phyloP scores from a whole-genome alignment of 345 rosid genomes.

The Populus davidiana region DNA sequence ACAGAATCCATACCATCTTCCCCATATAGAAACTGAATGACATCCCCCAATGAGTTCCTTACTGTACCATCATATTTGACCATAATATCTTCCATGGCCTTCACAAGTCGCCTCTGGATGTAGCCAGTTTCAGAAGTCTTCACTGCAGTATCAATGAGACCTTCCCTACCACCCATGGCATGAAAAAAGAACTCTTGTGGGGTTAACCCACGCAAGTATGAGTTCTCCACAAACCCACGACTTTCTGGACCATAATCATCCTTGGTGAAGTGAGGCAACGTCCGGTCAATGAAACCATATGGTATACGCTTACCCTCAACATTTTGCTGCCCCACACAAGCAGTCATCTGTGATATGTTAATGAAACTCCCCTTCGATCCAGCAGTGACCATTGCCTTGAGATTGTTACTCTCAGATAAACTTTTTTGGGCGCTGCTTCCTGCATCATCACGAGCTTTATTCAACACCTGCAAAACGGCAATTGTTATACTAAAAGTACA shows the following conservation, averaged over 20 bases:
- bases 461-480: slow-evolving; percentile 55
- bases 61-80: slow-evolving; percentile 98
- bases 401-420: slow-evolving; percentile 95
- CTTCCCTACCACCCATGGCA: slow-evolving; percentile 99
- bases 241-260: slow-evolving; percentile 98
- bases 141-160: slow-evolving; percentile 98
- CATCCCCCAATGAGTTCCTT: slow-evolving; percentile 93
- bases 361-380: slow-evolving; percentile 99
- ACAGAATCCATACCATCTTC: slow-evolving; percentile 99
- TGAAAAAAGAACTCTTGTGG: slow-evolving; percentile 99
- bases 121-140: slow-evolving; percentile 99
- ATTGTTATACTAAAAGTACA: slow-evolving; percentile 5
- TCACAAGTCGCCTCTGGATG: slow-evolving; percentile 95
- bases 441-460: slow-evolving; percentile 98
- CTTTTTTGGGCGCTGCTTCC: slow-evolving; percentile 96
- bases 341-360: slow-evolving; percentile 98
- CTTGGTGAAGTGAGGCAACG: slow-evolving; percentile 94
- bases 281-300: slow-evolving; percentile 81
- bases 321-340: slow-evolving; percentile 99
- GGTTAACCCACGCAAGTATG: slow-evolving; percentile 93
- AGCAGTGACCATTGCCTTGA: slow-evolving; percentile 99
- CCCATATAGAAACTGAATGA: slow-evolving; percentile 95
- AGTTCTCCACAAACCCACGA: slow-evolving; percentile 99
- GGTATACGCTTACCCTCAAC: slow-evolving; percentile 99
- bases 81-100: slow-evolving; percentile 99